A percentile compares a stretch with the other conserved stretches of the same genome.
Evolutionary conservation across 345 rosid species (phyloP).

Genomic region (Nephelium lappaceum): DNA sequence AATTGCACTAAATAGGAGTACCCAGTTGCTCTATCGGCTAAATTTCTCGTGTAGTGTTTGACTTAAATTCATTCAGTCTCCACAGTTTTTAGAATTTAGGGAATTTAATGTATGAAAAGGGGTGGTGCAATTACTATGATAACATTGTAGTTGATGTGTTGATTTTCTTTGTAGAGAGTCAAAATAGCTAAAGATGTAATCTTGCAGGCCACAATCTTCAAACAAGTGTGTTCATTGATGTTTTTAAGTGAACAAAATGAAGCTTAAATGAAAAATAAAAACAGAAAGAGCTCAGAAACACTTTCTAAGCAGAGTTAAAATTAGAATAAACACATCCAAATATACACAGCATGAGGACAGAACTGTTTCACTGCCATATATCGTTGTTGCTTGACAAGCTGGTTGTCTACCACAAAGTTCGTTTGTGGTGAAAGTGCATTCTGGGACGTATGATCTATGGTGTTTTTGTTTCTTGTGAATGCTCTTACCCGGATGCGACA

Average conservation of each 20-base stretch:
- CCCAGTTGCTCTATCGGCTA: no score
- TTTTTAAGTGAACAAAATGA: no score
- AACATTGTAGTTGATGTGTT: not conserved
- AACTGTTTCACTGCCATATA: not conserved
- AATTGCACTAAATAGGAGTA: no score
- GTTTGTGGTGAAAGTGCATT: not conserved
- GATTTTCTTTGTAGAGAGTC: not conserved
- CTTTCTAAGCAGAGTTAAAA: not conserved
- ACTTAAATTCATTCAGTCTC: not conserved
- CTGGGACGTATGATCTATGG: not conserved
- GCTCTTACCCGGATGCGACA: not conserved
- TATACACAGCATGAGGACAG: not conserved
- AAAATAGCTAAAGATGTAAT: not conserved
- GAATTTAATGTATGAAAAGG: not conserved
- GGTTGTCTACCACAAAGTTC: not conserved
- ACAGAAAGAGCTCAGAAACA: not conserved
- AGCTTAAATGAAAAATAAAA: no score
- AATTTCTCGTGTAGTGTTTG: not conserved
- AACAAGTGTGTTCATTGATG: not conserved
- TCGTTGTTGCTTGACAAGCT: not conserved
- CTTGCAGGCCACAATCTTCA: not conserved
- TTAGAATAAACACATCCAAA: not conserved
- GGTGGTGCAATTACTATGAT: not conserved
- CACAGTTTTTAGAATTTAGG: not conserved
- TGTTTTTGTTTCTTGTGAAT: not conserved